Evolutionary conservation across 2,329 filamentous ascomycete species (phyloP), one percentile per base, ranked within the genome.

Genomic region (Verticillium zaregamsianum): DNA sequence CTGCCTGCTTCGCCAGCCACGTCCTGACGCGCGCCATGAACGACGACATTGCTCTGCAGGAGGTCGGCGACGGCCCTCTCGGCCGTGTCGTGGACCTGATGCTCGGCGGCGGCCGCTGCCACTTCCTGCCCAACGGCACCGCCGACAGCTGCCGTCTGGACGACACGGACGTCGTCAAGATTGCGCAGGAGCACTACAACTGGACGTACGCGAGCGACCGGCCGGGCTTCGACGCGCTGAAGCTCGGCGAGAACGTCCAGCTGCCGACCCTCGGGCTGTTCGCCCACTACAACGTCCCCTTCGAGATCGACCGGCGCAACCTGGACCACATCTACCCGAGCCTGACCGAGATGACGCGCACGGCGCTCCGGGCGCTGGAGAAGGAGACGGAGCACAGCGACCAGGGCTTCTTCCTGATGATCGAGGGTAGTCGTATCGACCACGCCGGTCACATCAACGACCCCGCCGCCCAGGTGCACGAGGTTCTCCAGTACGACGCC

Each of bases 331-430:
- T 88, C 33, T 98, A 97, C 72, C 95, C 95, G 3, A 94, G 92
- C 17, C 80, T 99, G 49, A 90, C 91, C 72, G 93, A 97, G 76
- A 98, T 97, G 93, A 87, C 94, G 9, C 83, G 84, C 67, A 92
- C 91, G 17, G 94, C 95, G 1, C 80, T 99, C 64, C 86, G 83
- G 15, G 88, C 91, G 1, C 84, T 99, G 28, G 90, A 90, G 65
- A 87, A 88, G 63, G 95, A 93, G 0, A 97, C 95, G 0, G 82
- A 86, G 70, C 82, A 93, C 71, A 92, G 86, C 65, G 92, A 98
- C 52, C 88, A 96, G 75, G 95, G 95, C 5, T 99, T 98, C 81
- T 99, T 99, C 77, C 81, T 99, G 68, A 97, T 99, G 94, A 96
- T 99, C 64, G 95, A 99, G 76, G 95, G 93, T 5, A 96, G 92